Base-by-base conservation (phyloP, 2,329 filamentous ascomycete species). In the Cytospora paraplurivora region DNA sequence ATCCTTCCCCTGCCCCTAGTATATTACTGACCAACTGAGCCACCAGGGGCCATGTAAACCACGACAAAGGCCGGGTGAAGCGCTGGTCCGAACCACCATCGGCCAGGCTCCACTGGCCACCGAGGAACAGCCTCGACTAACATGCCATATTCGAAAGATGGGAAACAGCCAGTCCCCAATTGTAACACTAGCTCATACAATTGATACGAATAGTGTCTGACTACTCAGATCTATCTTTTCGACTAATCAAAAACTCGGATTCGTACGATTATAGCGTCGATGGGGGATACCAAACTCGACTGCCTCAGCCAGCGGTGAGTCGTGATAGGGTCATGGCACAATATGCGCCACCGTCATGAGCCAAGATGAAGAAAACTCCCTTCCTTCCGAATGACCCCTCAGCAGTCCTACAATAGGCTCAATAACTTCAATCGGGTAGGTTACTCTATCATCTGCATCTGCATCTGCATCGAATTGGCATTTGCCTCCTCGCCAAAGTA, bases 1-100 rank as follows among this genome's bases (percentile, higher is more conserved):
- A 12, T 4, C 19, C 49, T 32, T 51, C 19, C 38, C 38, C 44
- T 59, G 33, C 19, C 58, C 41, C 44, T n/a, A 13, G 32, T 15
- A 38, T 8, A 44, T 7, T 34, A 41, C 38, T 27, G 27, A n/a
- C n/a, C n/a, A n/a, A n/a, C n/a, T n/a, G n/a, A n/a, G n/a, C n/a
- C n/a, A n/a, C n/a, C n/a, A n/a, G n/a, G n/a, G n/a, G 5, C 38
- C n/a, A 12, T 7, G 17, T n/a, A 44, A 3, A 19, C 19, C 17
- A 44, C 34, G 44, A n/a, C 37, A 38, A 50, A 27, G 47, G 50
- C 58, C 58, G 38, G 51, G 50, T 50, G 50, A 54, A 27, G 50
- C 58, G 50, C 58, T 60, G 58, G 58, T 38, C 50, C 50, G 50
- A 61, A 54, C 15, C n/a, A 49, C 37, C n/a, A 53, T 17, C 58